These are phyloP conservation scores for Dissoconium aciculare DNA, from an alignment of 2,329 filamentous ascomycete genomes.

Conservation along the genomic window DNA sequence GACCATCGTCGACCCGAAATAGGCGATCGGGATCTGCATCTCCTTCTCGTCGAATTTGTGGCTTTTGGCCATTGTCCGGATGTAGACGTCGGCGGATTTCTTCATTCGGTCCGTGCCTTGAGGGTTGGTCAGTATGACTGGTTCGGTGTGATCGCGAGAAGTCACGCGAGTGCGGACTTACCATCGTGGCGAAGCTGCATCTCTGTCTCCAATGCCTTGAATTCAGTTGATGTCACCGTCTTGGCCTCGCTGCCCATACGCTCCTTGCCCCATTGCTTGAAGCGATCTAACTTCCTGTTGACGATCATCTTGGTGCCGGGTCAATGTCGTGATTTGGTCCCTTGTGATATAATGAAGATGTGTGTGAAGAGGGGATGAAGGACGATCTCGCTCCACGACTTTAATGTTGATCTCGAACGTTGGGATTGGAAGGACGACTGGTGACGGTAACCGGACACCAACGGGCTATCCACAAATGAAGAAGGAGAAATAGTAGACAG, in stretches of 20 bases:
- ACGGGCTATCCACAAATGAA: too few species aligned
- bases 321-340: not conserved
- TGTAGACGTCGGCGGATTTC: conserved; percentile 67
- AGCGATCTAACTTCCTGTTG: conserved; percentile 82
- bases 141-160: not conserved
- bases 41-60: conserved; percentile 78
- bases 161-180: conserved; percentile 33
- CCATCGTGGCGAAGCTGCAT: conserved; percentile 83
- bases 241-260: conserved; percentile 87
- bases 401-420: too few species aligned
- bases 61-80: conserved; percentile 76
- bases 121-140: conserved; percentile 3
- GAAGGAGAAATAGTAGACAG: too few species aligned
- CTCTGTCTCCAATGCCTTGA: conserved; percentile 76
- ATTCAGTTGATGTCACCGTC: conserved; percentile 76
- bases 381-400: too few species aligned
- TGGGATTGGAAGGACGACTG: too few species aligned
- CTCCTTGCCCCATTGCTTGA: conserved; percentile 93
- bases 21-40: conserved; percentile 64
- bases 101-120: conserved; percentile 83
- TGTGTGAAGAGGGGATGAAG: too few species aligned
- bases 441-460: too few species aligned
- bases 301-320: conserved; percentile 35
- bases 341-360: not conserved
- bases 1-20: conserved; percentile 74